Evolutionary conservation across 78 protist genomes (phyloP), one percentile per base, ranked within the genome.

Genomic region (Dictyostelium intermedium): DNA sequence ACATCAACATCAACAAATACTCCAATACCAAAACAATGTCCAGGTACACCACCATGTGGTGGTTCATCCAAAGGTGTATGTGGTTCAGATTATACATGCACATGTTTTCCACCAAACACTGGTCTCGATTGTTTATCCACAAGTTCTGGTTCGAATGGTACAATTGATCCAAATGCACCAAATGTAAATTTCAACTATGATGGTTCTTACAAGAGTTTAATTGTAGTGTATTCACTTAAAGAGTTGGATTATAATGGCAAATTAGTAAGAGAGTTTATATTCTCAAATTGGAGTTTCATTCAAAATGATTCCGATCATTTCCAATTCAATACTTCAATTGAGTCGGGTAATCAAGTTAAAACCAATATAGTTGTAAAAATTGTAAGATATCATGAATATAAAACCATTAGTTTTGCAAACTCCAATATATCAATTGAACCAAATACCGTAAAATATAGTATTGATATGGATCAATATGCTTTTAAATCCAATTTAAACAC

Each of bases 401-500:
- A 63, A 23, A 45, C 25, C 3, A 30, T 79, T 27, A 14, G 8
- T 11, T 79, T 79, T 79, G 84, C 84, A 13, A 30, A 20, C 16
- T 9, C 30, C n/a, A 47, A 23, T 45, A 18, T 47, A 5, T 23
- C 43, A 25, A 47, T 79, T 18, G 37, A 79, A 6, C 84, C 61
- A 79, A 35, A 23, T 16, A n/a, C 84, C 1, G 30, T 79, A 30
- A 87, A 87, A 63, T 78, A 41, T 32, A 43, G 84, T 16, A 87
- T 87, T 8, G 85, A 16, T 32, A 25, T 87, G 9, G 60, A 35
- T 43, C 45, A 56, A 16, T 87, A 78, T 43, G 10, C 2, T 6
- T 87, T 87, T 7, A 41, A 18, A 14, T 20, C n/a, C 1, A 14
- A 14, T n/a, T 83, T 87, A 20, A 47, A 76, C 27, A 78, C 85